Percentiles rank a stretch among this genome's conserved stretches.
phyloP scores from a whole-genome alignment of 305 asterid species.

The Fraxinus velutina region DNA sequence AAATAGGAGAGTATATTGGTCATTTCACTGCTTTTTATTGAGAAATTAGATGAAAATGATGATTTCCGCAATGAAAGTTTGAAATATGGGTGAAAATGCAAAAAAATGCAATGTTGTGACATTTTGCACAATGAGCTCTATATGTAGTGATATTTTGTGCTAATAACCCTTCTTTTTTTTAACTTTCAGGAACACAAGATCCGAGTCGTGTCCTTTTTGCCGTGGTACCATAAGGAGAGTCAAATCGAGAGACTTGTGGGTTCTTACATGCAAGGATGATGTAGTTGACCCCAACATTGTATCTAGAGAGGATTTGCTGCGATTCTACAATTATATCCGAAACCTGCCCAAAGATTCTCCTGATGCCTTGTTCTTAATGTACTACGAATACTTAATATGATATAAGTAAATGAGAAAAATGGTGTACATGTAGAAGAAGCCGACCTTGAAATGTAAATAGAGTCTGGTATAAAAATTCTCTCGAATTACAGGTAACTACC shows the following conservation, averaged over 20 bases:
- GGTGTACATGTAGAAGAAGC: constrained; percentile 37
- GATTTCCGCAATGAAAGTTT: too few relatives aligned
- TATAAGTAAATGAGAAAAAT: constrained; percentile 19
- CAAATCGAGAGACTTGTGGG: constrained; percentile 74
- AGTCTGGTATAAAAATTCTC: constrained; percentile 37
- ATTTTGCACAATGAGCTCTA: too few relatives aligned
- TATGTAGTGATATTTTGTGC: too few relatives aligned
- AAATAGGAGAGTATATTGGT: too few relatives aligned
- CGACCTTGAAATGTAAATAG: constrained; percentile 58
- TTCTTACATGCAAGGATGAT: constrained; percentile 66
- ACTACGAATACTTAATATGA: constrained; percentile 72
- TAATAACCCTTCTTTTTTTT: not conserved
- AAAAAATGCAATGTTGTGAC: too few relatives aligned
- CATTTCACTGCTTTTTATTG: too few relatives aligned
- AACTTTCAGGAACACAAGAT: constrained; percentile 69
- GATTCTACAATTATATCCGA: constrained; percentile 62
- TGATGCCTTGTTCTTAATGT: constrained; percentile 67
- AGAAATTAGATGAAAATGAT: too few relatives aligned
- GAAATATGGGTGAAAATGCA: too few relatives aligned
- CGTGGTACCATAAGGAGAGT: constrained; percentile 74
- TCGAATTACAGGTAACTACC: constrained; percentile 22
- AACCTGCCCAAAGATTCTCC: constrained; percentile 74
- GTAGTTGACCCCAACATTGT: constrained; percentile 60
- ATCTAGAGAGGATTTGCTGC: constrained; percentile 53
- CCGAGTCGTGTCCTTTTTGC: constrained; percentile 85